Percentiles rank a stretch among this genome's conserved stretches.
Evolutionary conservation across 1,139 yeast genomes (phyloP).

Genomic region (Blastobotrys ciferrii): DNA sequence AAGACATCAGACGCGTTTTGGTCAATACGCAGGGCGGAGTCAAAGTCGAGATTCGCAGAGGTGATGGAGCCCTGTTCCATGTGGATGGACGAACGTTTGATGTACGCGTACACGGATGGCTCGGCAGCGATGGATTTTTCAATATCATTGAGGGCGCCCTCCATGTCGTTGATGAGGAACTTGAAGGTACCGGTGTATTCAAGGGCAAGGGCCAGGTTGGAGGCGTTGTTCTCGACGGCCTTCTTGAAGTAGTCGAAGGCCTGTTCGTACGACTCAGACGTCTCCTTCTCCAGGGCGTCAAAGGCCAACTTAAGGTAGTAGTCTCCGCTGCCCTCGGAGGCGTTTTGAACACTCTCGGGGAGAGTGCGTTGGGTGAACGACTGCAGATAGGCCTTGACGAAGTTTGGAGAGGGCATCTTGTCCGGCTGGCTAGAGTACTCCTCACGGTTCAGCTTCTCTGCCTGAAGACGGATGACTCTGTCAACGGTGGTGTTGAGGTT

Average conservation of each 20-base stretch:
- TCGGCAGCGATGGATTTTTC: conserved; percentile 60
- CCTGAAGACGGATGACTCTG: conserved; percentile 68
- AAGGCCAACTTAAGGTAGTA: conserved; percentile 68
- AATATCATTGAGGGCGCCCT: conserved; percentile 58
- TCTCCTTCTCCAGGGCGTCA: conserved; percentile 58
- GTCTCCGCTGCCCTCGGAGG: conserved; percentile 57
- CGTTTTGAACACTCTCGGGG: conserved; percentile 43
- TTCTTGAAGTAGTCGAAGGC: conserved; percentile 70
- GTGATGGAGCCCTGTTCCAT: conserved; percentile 68
- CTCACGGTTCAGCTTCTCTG: conserved; percentile 54
- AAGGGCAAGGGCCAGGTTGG: conserved; percentile 60
- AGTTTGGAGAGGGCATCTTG: conserved; percentile 79
- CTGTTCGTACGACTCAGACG: conserved; percentile 67
- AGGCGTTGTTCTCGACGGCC: conserved; percentile 50
- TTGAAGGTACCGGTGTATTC: conserved; percentile 82
- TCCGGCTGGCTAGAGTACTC: conserved; percentile 52
- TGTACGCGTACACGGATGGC: conserved; percentile 81
- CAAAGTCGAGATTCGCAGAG: conserved; percentile 68
- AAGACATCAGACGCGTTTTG: conserved; percentile 77
- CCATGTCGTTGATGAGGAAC: conserved; percentile 75
- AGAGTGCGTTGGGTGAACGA: conserved; percentile 50
- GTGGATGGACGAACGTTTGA: conserved; percentile 77
- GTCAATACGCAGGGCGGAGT: conserved; percentile 66
- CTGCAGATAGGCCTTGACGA: conserved; percentile 81
- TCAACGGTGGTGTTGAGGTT: conserved; percentile 80